Conservation (phyloP, 169 alveolate genomes). For the Besnoitia besnoiti region DNA sequence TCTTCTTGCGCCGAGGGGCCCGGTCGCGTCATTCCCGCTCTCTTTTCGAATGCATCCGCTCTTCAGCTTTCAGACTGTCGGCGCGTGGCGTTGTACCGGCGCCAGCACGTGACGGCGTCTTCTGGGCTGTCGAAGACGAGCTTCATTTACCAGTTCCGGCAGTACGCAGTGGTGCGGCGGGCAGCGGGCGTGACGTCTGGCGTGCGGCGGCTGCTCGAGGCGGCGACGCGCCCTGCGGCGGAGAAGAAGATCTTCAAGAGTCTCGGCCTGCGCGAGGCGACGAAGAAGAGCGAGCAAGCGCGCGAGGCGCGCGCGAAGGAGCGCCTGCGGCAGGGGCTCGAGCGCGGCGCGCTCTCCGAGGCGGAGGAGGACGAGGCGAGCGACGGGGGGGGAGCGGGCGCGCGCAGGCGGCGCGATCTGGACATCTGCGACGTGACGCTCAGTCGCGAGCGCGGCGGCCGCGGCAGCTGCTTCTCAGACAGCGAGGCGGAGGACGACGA, state of each 20-base stretch:
- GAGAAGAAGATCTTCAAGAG: background rate
- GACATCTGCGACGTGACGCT: background rate
- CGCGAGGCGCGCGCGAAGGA: background rate
- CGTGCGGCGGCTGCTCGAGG: slow-evolving; percentile 57
- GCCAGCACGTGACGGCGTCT: slow-evolving; percentile 26
- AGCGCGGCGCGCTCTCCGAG: background rate
- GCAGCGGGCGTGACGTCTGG: slow-evolving; percentile 71
- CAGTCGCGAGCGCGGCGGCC: background rate
- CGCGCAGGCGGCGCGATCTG: background rate
- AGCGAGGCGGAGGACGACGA: slow-evolving; percentile 13
- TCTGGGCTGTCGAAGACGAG: background rate
- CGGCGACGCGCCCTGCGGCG: background rate
- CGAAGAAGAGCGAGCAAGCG: background rate
- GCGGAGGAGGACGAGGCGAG: background rate
- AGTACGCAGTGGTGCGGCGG: slow-evolving; percentile 71
- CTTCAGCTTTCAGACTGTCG: slow-evolving; percentile 70
- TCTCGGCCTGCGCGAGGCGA: background rate
- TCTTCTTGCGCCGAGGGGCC: too few species aligned
- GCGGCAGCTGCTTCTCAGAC: background rate
- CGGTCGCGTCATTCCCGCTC: too few species aligned
- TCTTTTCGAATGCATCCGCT: background rate
- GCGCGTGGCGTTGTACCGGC: slow-evolving; percentile 69
- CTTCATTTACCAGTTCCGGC: slow-evolving; percentile 49
- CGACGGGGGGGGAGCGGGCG: background rate
- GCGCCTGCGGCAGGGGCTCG: too few species aligned